phyloP scores from a whole-genome alignment of 352 stramenopile genomes.

The Phytophthora sansomeana region DNA sequence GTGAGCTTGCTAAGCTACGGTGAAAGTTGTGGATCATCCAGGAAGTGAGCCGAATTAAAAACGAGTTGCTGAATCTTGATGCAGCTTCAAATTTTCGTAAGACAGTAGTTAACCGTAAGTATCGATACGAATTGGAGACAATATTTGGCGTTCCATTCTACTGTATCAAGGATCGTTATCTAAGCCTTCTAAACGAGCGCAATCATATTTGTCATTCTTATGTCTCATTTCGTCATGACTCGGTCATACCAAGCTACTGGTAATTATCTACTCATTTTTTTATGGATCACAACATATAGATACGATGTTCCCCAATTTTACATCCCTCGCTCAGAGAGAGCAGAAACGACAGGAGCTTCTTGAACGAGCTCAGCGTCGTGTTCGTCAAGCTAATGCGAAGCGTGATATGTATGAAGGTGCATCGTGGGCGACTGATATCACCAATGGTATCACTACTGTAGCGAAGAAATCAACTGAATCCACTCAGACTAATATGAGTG shows the following conservation, averaged over 20 bases:
- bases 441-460: conserved; percentile 5
- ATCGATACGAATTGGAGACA: too few species aligned
- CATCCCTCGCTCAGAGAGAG: too few species aligned
- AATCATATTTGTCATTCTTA: background rate
- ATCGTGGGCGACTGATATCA: conserved; percentile 17
- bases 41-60: conserved; percentile 1
- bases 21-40: conserved; percentile 3
- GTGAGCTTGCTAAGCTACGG: background rate
- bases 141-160: conserved; percentile 1
- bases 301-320: background rate
- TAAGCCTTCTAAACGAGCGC: background rate
- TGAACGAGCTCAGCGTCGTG: conserved; percentile 11
- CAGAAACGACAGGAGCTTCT: too few species aligned
- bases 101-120: background rate
- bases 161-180: background rate
- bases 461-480: background rate
- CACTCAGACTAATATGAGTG: conserved; percentile 6
- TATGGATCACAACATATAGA: background rate
- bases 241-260: background rate
- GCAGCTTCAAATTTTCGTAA: background rate
- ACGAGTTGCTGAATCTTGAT: background rate
- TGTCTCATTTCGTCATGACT: background rate
- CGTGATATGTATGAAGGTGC: conserved; percentile 22
- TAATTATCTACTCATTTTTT: conserved; percentile 1
- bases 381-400: conserved; percentile 18